Evolutionary conservation across 179 eudicot species (phyloP).

Genomic region (Carnegiea gigantea): DNA sequence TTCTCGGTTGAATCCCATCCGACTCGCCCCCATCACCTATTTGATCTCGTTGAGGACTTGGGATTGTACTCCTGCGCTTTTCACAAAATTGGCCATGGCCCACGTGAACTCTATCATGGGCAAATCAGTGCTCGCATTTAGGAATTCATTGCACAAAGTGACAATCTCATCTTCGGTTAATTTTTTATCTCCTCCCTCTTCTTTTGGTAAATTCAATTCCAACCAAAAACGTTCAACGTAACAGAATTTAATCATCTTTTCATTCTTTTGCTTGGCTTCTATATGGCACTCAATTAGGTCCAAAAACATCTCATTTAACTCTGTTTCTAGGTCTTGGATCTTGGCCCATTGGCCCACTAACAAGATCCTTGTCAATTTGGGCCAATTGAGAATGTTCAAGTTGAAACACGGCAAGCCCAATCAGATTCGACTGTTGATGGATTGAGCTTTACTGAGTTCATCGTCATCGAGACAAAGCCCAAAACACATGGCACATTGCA

Average conservation of each 20-base stretch:
- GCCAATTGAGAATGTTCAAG: constrained; percentile 20
- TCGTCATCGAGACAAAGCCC: background rate
- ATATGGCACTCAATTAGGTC: constrained; percentile 9
- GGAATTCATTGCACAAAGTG: constrained; percentile 23
- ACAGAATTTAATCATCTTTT: constrained; percentile 9
- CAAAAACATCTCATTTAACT: constrained; percentile 11
- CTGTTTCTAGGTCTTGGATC: constrained; percentile 1
- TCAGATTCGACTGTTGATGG: constrained; percentile 7
- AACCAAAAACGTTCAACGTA: constrained; percentile 22
- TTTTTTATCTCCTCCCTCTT: constrained; percentile 15
- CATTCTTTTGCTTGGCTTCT: background rate
- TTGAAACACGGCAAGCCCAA: constrained; percentile 15
- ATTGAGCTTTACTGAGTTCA: background rate
- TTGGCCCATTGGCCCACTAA: constrained; percentile 14
- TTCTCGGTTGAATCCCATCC: too few species aligned
- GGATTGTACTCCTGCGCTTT: constrained; percentile 15
- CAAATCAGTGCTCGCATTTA: constrained; percentile 26
- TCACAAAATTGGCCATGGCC: constrained; percentile 19
- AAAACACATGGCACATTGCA: too few species aligned
- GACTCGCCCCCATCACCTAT: too few species aligned
- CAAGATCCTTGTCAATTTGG: constrained; percentile 16
- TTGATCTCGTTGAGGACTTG: too few species aligned
- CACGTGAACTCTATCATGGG: constrained; percentile 17
- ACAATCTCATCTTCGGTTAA: constrained; percentile 15
- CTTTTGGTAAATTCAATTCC: constrained; percentile 15